Conservation (phyloP, 1,284 basidiomycete genomes). For the Ustilago hordei region DNA sequence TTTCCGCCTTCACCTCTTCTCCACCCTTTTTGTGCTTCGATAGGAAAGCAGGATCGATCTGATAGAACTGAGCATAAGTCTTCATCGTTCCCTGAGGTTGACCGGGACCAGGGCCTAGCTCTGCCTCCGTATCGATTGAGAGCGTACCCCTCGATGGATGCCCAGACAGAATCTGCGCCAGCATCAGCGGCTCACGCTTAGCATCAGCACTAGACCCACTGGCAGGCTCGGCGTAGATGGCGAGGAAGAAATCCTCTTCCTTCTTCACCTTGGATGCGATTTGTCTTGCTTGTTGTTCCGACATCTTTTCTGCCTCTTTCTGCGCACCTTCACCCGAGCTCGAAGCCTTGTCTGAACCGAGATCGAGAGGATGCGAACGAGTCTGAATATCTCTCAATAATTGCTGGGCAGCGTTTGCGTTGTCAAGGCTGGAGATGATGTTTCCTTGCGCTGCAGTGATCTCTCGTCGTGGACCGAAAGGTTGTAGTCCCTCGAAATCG, state of each 20-base stretch:
- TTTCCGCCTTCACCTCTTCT: conserved; percentile 22
- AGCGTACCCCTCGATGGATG: conserved; percentile 83
- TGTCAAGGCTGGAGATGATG: conserved; percentile 77
- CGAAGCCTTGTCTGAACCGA: conserved; percentile 3
- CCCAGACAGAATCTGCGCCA: conserved; percentile 76
- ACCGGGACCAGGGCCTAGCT: conserved; percentile 74
- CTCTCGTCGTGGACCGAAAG: conserved; percentile 74
- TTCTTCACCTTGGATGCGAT: conserved; percentile 71
- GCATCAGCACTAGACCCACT: background rate
- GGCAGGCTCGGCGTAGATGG: conserved; percentile 59
- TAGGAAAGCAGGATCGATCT: conserved; percentile 28
- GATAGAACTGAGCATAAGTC: conserved; percentile 50
- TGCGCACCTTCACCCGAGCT: conserved; percentile 30
- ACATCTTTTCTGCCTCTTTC: conserved; percentile 37
- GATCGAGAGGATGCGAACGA: conserved; percentile 35
- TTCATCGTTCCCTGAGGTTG: conserved; percentile 72
- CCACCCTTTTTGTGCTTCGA: conserved; percentile 2
- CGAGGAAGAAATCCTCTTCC: conserved; percentile 79
- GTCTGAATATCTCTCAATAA: conserved; percentile 76
- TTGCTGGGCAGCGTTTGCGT: conserved; percentile 78
- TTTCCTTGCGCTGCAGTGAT: conserved; percentile 83
- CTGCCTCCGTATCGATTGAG: conserved; percentile 77
- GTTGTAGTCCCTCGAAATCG: conserved; percentile 74
- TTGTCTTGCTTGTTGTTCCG: conserved; percentile 36
- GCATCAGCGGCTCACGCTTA: conserved; percentile 23